phyloP scores from a whole-genome alignment of 2,329 filamentous ascomycete species.

The Penicillium sp. region DNA sequence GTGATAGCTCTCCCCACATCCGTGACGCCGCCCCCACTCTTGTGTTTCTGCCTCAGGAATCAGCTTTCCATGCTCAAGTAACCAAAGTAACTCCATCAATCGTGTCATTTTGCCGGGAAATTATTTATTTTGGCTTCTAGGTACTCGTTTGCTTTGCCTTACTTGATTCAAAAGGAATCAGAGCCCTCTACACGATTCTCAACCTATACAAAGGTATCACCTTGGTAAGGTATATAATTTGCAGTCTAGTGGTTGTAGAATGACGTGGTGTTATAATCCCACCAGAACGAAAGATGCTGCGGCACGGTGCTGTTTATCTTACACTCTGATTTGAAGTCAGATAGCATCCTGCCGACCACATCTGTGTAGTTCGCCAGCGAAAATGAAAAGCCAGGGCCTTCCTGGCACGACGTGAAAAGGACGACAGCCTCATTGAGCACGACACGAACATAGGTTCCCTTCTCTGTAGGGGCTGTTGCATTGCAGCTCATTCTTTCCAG shows the following conservation, averaged over 20 bases:
- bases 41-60: conserved; percentile 3
- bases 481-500: conserved; percentile 24
- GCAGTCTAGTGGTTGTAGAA: conserved; percentile 6
- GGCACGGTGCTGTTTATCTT: conserved; percentile 11
- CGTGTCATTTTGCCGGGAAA: not conserved
- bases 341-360: conserved; percentile 6
- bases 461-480: conserved; percentile 9
- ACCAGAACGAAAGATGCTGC: conserved; percentile 18
- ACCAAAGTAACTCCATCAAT: not conserved
- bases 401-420: conserved; percentile 13
- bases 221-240: conserved; percentile 3
- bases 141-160: too few relatives aligned
- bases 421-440: conserved; percentile 26
- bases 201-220: not conserved
- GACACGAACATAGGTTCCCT: conserved; percentile 19
- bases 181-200: not conserved
- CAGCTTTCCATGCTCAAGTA: not conserved
- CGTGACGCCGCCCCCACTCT: conserved; percentile 1
- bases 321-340: conserved; percentile 10
- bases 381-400: conserved; percentile 20
- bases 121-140: not conserved
- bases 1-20: conserved; percentile 5
- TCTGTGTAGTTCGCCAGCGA: conserved; percentile 12
- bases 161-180: not conserved
- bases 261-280: conserved; percentile 14